These are phyloP conservation scores for Septoria linicola DNA, from an alignment of 2,329 filamentous ascomycete species.

Conservation along the genomic window DNA sequence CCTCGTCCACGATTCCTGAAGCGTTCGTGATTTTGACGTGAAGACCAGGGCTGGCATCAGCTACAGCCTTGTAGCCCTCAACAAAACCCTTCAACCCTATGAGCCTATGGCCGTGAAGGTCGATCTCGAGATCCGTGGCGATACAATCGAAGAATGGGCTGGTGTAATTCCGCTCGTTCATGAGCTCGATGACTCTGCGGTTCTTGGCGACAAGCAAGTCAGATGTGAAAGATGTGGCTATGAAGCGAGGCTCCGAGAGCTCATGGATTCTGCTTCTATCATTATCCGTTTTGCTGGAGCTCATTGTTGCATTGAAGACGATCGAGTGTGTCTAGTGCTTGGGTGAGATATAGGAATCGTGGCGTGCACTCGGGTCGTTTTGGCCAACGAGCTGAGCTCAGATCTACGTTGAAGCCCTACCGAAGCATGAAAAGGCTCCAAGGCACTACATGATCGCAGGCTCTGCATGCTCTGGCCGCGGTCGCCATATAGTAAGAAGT, in stretches of 20 bases:
- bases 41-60: neutral
- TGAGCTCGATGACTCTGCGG: neutral
- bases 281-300: neutral
- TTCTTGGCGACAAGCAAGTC: neutral
- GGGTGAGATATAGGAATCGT: no score
- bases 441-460: no score
- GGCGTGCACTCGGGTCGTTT: no score
- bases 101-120: neutral
- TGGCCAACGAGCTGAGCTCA: no score
- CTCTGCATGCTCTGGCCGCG: no score
- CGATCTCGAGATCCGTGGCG: neutral
- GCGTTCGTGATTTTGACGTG: neutral
- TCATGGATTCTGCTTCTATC: no score
- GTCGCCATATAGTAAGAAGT: no score
- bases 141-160: neutral
- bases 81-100: neutral
- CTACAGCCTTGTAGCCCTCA: neutral
- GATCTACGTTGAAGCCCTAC: no score
- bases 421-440: no score
- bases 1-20: neutral
- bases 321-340: no score
- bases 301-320: neutral
- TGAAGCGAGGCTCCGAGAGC: constrained; percentile 15
- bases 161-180: neutral
- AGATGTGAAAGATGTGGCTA: neutral